Conservation (phyloP, 176 grass and related monocot species). For the Avena sativa region DNA sequence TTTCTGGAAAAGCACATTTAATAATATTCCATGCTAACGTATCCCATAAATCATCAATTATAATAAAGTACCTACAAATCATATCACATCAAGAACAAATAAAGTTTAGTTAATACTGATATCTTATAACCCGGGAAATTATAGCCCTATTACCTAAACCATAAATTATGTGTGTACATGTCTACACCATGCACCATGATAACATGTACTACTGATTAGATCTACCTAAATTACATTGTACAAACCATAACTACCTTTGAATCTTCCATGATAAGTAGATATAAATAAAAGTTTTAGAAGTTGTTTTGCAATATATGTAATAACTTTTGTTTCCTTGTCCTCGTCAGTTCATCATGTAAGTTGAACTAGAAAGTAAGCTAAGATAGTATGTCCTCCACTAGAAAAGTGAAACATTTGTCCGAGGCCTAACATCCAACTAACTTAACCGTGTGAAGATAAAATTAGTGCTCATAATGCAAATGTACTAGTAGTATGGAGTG, state of each 20-base stretch:
- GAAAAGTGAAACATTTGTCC: background rate
- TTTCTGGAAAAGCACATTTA: conserved; percentile 18
- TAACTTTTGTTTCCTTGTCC: background rate
- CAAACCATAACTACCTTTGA: background rate
- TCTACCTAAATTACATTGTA: background rate
- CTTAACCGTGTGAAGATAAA: conserved; percentile 6
- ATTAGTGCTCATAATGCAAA: background rate
- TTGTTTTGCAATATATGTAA: background rate
- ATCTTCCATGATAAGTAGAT: background rate
- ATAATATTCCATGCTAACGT: background rate
- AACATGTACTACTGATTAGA: background rate
- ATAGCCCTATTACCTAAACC: background rate
- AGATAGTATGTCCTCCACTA: background rate
- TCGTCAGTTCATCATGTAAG: background rate
- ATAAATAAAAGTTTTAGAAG: background rate
- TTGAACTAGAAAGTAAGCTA: background rate
- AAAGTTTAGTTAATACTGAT: background rate
- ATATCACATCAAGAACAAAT: background rate
- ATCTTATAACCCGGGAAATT: background rate
- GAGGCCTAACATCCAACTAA: conserved; percentile 1
- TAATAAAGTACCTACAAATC: conserved; percentile 23
- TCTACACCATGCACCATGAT: background rate
- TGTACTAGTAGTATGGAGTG: background rate
- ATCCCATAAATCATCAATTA: conserved; percentile 43
- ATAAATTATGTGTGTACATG: background rate